These are phyloP conservation scores for Penicillium paneum DNA, from an alignment of 2,329 filamentous ascomycete genomes.

Conservation along the genomic window DNA sequence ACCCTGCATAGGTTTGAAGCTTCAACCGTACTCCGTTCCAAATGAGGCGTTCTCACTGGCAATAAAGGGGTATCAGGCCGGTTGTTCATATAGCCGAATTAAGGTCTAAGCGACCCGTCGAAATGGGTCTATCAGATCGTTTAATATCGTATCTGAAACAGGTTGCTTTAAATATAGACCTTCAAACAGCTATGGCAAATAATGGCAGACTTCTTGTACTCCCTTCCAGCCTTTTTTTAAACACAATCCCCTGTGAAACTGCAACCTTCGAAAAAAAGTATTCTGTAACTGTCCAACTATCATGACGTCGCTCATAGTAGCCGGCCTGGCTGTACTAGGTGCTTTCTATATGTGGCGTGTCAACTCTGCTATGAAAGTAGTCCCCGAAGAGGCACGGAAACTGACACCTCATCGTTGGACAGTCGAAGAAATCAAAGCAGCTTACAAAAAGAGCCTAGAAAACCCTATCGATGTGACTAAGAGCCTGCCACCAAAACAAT, in stretches of 20 bases:
- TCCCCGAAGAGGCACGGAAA: constrained; percentile 27
- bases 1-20: not conserved
- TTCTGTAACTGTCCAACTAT: not conserved
- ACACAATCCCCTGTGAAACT: not conserved
- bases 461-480: constrained; percentile 33
- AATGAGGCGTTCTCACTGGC: not conserved
- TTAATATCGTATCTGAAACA: not conserved
- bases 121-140: not conserved
- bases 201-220: not conserved
- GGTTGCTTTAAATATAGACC: not conserved
- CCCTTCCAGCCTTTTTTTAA: not conserved
- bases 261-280: not conserved
- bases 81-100: constrained; percentile 17
- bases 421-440: constrained; percentile 29
- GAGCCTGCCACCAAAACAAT: constrained; percentile 37
- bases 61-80: not conserved
- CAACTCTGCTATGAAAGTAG: constrained; percentile 26
- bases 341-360: constrained; percentile 31
- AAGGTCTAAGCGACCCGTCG: constrained; percentile 18
- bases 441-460: constrained; percentile 30
- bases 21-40: not conserved
- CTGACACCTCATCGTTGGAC: constrained; percentile 35
- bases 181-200: not conserved
- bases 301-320: constrained; percentile 12
- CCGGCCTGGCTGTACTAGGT: constrained; percentile 14